Conservation (phyloP, 192 early-diverging fungal genomes). For the Backusella parvicylindrica region DNA sequence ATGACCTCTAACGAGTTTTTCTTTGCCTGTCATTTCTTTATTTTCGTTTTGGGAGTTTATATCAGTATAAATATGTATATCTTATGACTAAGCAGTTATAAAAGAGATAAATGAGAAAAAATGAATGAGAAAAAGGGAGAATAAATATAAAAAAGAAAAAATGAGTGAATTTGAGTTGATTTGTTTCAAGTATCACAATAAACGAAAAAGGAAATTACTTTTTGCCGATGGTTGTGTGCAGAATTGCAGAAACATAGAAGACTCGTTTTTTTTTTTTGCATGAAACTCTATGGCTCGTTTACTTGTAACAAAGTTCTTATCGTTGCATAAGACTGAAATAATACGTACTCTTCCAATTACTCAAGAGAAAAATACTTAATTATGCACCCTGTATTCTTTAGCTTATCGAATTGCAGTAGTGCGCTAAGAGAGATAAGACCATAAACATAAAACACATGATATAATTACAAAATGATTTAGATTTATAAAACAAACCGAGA, state of each 20-base stretch:
- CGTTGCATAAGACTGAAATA: too few species aligned
- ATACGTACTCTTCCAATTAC: too few species aligned
- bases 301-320: too few species aligned
- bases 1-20: conserved; percentile 45
- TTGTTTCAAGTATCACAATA: neutral
- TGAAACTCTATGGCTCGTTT: too few species aligned
- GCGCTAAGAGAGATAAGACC: too few species aligned
- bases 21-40: conserved; percentile 11
- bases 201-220: neutral
- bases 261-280: too few species aligned
- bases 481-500: too few species aligned
- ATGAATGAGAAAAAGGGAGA: neutral
- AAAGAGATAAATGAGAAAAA: neutral
- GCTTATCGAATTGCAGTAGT: too few species aligned
- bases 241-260: neutral
- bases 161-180: neutral
- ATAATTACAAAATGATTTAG: too few species aligned
- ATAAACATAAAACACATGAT: too few species aligned
- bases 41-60: neutral
- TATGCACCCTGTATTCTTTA: too few species aligned
- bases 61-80: neutral
- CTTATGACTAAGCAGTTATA: neutral
- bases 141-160: neutral
- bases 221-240: neutral
- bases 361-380: too few species aligned